These are phyloP conservation scores for Venturia effusa DNA, from an alignment of 2,329 filamentous ascomycete genomes.

Conservation along the genomic window DNA sequence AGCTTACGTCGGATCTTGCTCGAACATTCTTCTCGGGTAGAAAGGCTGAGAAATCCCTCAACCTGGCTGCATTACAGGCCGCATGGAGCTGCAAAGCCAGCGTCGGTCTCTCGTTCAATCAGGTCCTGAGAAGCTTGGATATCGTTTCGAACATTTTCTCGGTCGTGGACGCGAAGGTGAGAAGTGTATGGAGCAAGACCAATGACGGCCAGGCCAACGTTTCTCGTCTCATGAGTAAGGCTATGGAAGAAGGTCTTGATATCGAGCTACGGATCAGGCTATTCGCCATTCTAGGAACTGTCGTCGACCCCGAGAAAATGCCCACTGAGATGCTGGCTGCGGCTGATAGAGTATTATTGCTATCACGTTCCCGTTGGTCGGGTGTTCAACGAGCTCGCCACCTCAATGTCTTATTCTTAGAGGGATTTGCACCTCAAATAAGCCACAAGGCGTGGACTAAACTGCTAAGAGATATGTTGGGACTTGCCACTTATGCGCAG, in stretches of 20 bases:
- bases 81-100: background rate
- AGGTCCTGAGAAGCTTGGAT: background rate
- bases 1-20: constrained; percentile 12
- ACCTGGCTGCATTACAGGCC: constrained; percentile 2
- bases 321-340: background rate
- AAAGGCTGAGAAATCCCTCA: constrained; percentile 2
- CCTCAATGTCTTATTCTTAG: background rate
- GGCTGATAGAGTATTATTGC: background rate
- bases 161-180: background rate
- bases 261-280: background rate
- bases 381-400: background rate
- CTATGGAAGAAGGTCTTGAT: background rate
- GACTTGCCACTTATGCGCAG: background rate
- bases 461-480: background rate
- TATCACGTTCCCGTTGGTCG: background rate
- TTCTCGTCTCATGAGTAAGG: background rate
- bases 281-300: background rate
- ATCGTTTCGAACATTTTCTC: background rate
- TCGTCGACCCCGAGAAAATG: background rate
- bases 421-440: background rate
- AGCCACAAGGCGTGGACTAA: background rate
- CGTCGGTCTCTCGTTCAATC: background rate
- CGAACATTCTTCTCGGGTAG: constrained; percentile 20
- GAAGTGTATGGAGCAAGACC: background rate
- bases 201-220: background rate